Conservation (phyloP, 306 rosid genomes). For the Purshia tridentata region DNA sequence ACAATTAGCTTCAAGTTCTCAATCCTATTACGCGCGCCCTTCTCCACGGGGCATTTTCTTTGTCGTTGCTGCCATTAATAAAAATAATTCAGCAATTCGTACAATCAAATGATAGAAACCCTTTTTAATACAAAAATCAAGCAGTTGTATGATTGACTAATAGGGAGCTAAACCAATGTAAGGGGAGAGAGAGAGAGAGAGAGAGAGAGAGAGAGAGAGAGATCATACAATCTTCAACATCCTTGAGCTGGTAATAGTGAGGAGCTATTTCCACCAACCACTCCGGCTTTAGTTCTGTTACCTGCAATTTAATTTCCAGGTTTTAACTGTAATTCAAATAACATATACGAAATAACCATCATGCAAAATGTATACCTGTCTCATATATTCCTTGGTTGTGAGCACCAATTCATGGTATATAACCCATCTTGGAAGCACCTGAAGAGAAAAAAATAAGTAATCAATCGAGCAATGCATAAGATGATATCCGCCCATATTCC, state of each 20-base stretch:
- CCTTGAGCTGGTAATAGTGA: constrained; percentile 88
- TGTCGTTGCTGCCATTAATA: constrained; percentile 38
- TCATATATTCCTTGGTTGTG: constrained; percentile 90
- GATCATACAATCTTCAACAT: constrained; percentile 83
- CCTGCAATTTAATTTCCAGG: constrained; percentile 42
- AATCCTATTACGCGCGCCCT: constrained; percentile 41
- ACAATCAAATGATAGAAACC: not conserved
- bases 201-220: constrained; percentile 35
- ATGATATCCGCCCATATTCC: not conserved
- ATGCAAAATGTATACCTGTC: constrained; percentile 58
- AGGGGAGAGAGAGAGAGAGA: not conserved
- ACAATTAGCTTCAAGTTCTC: constrained; percentile 8
- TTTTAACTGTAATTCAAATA: constrained; percentile 22
- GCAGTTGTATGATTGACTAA: not conserved
- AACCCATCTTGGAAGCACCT: constrained; percentile 95
- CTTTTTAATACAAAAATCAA: not conserved
- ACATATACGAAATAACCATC: not conserved
- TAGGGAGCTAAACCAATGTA: not conserved
- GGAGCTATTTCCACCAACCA: constrained; percentile 98
- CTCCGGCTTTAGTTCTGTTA: constrained; percentile 80
- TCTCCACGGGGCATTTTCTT: constrained; percentile 76
- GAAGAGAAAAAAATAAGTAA: not conserved
- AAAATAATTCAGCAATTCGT: constrained; percentile 15
- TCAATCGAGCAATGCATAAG: constrained; percentile 1
- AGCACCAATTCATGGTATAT: constrained; percentile 90